Conservation (phyloP, 805 yeast genomes). For the Lipomyces starkeyi region DNA sequence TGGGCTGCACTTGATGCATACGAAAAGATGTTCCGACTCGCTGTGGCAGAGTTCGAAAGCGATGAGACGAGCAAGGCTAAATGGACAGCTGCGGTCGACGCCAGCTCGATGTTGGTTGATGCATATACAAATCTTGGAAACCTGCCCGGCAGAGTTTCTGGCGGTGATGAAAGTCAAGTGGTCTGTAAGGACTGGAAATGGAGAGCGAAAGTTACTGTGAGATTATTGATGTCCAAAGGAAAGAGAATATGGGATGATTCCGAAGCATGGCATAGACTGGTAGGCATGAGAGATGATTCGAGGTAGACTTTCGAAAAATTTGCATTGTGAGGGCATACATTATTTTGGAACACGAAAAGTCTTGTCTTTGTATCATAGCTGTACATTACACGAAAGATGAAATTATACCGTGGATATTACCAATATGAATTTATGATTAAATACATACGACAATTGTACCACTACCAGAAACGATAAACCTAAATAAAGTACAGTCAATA, state of each 20-base stretch:
- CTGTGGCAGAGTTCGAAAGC: conserved; percentile 63
- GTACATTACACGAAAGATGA: neutral
- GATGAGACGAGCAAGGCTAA: conserved; percentile 62
- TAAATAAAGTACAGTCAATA: neutral
- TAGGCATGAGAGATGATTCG: conserved; percentile 57
- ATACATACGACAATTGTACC: neutral
- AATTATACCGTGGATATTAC: neutral
- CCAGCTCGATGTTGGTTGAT: conserved; percentile 77
- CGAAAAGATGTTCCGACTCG: conserved; percentile 84
- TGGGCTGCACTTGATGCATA: conserved; percentile 87
- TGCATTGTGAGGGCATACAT: neutral
- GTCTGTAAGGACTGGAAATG: conserved; percentile 87
- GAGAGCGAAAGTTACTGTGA: conserved; percentile 73
- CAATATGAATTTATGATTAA: neutral
- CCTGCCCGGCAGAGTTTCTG: conserved; percentile 61
- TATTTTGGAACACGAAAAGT: neutral
- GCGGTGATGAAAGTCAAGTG: conserved; percentile 72
- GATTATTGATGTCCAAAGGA: conserved; percentile 81
- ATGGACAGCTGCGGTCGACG: conserved; percentile 82
- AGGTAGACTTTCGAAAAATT: neutral
- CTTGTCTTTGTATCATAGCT: neutral
- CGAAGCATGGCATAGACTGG: conserved; percentile 73
- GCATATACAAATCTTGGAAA: conserved; percentile 91
- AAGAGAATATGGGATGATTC: conserved; percentile 78
- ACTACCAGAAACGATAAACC: neutral